Conservation (phyloP, 2,329 filamentous ascomycete species). For the Cladosporium sp. region DNA sequence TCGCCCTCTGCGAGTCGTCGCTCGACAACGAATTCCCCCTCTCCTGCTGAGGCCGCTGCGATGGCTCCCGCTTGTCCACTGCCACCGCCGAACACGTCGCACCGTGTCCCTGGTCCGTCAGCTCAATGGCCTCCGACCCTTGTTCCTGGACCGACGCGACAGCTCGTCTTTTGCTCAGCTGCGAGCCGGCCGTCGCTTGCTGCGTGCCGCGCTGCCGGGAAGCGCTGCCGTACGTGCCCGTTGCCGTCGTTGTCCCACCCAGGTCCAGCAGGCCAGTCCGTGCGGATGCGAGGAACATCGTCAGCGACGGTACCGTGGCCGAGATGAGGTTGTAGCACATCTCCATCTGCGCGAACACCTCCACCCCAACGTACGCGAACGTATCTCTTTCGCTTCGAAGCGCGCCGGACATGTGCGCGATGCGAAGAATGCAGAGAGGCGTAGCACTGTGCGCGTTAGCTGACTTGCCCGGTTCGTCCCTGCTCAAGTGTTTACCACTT, state of each 20-base stretch:
- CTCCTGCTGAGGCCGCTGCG: neutral
- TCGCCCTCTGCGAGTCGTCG: conserved; percentile 2
- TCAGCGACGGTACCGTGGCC: conserved; percentile 11
- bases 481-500: neutral
- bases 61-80: too few species aligned
- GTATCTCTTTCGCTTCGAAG: neutral
- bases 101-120: neutral
- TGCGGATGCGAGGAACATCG: conserved; percentile 4
- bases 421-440: neutral
- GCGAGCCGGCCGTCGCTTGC: neutral
- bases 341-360: conserved; percentile 9
- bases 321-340: conserved; percentile 9
- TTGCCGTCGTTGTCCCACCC: neutral
- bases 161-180: neutral
- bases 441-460: neutral
- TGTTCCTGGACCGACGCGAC: neutral
- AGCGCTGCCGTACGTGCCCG: neutral
- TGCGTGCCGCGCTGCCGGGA: neutral
- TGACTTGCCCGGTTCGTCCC: too few species aligned
- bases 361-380: conserved; percentile 5
- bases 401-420: neutral
- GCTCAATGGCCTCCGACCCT: neutral
- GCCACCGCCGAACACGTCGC: neutral
- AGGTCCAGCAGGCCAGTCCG: neutral
- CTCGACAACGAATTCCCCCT: neutral